Evolutionary conservation across 352 stramenopile genomes (phyloP), one percentile per base, ranked within the genome.

Genomic region (Phytophthora sojae): DNA sequence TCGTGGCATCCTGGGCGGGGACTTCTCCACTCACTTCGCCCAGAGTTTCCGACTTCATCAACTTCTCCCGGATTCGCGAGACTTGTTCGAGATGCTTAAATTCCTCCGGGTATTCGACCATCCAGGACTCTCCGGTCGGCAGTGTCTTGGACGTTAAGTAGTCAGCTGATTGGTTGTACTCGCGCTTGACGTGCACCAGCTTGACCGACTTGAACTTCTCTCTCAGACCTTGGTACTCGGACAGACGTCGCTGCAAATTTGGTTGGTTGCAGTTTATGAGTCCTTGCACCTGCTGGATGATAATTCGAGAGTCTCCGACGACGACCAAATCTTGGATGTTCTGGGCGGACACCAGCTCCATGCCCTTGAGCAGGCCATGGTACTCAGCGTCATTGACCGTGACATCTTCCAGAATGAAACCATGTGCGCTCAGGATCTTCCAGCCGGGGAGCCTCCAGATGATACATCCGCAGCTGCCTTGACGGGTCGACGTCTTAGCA

Each of bases 111-210:
- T 42, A 9, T 4, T 44, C 14, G 0, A 19, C 8, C 6, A 44
- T 3, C 47, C 59, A 58, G 0, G 59, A 23, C 15, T 19, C 3
- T 3, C 56, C 37, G 0, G 44, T 4, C 5, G 15, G 15, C 21
- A 52, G 14, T 0, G 47, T 58, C 49, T 51, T 52, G 17, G 59
- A 23, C 19, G 56, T 62, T 12, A 26, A 7, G 17, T 65, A 55
- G 4, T 71, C 55, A 17, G 55, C 45, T 0, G 55, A 32, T n/a
- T 69, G 63, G 25, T 59, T 58, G 19, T 19, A 64, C 1, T 64
- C 44, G 0, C 54, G 63, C 23, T 64, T 64, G 3, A 69, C 53
- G n/a, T 69, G 44, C 0, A 69, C 63, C 54, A 60, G 7, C 4
- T 8, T 5, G 3, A 60, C 2, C 6, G 35, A 35, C 21, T 42